Evolutionary conservation across 2,329 filamentous ascomycete genomes (phyloP).

Genomic region (Juglanconis juglandina): DNA sequence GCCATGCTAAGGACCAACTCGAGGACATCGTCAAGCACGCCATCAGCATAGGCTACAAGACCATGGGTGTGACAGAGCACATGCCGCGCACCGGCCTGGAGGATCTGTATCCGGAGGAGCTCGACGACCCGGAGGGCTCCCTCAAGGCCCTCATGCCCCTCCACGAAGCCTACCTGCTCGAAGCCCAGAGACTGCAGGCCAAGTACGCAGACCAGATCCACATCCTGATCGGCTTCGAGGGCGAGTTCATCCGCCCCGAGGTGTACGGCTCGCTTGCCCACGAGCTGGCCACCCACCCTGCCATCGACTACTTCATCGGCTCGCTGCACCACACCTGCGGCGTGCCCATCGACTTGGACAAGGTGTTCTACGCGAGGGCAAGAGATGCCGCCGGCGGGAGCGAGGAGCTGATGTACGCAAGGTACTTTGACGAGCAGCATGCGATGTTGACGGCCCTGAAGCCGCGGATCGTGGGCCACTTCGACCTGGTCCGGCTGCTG

Average conservation of each 20-base stretch:
- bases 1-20: conserved; percentile 80
- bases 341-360: conserved; percentile 86
- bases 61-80: conserved; percentile 88
- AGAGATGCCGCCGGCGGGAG: conserved; percentile 34
- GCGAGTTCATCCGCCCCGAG: conserved; percentile 80
- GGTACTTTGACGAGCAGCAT: conserved; percentile 85
- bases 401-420: conserved; percentile 72
- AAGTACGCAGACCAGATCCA: conserved; percentile 70
- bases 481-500: conserved; percentile 84
- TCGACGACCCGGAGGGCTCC: conserved; percentile 45
- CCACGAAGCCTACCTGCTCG: conserved; percentile 69
- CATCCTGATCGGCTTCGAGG: conserved; percentile 86
- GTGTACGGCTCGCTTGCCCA: conserved; percentile 53
- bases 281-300: conserved; percentile 54
- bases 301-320: conserved; percentile 86
- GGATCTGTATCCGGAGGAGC: conserved; percentile 92
- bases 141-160: conserved; percentile 49
- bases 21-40: conserved; percentile 80
- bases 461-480: conserved; percentile 85
- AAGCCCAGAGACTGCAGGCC: conserved; percentile 69
- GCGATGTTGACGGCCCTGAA: conserved; percentile 71
- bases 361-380: conserved; percentile 61
- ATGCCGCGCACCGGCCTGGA: conserved; percentile 73
- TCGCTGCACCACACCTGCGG: conserved; percentile 87
- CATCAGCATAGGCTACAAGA: conserved; percentile 73